Conservation (phyloP, 23 red algal genomes). For the Gracilaria domingensis region DNA sequence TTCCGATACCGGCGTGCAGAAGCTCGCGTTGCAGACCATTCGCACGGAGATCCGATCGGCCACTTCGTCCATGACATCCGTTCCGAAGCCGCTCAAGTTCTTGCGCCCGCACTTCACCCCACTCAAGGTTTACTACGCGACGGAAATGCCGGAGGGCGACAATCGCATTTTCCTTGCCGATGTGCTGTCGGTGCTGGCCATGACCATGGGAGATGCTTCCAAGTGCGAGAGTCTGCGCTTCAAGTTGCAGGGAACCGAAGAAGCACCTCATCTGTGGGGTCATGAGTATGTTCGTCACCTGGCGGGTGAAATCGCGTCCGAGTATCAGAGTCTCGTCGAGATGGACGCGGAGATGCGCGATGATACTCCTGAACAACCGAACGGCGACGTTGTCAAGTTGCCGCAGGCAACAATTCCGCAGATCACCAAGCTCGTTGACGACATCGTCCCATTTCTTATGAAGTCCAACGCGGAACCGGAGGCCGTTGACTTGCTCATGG, state of each 20-base stretch:
- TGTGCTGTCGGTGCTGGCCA: slow-evolving; percentile 95
- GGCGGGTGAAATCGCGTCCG: slow-evolving; percentile 90
- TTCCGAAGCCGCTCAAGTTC: slow-evolving; percentile 99
- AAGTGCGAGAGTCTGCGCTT: slow-evolving; percentile 84
- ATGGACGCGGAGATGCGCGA: slow-evolving; percentile 40
- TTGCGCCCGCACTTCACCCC: slow-evolving; percentile 86
- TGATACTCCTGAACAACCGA: slow-evolving; percentile 13
- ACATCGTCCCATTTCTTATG: slow-evolving; percentile 94
- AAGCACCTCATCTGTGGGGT: slow-evolving; percentile 84
- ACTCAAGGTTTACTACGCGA: slow-evolving; percentile 79
- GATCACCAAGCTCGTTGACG: slow-evolving; percentile 73
- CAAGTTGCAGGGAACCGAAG: slow-evolving; percentile 77
- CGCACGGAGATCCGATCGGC: slow-evolving; percentile 91
- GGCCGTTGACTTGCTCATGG: slow-evolving; percentile 95
- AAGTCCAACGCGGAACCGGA: slow-evolving; percentile 92
- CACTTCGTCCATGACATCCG: slow-evolving; percentile 98
- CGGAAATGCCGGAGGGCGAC: slow-evolving; percentile 37
- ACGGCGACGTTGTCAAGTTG: slow-evolving; percentile 19
- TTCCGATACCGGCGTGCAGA: slow-evolving; percentile 70
- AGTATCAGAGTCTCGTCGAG: slow-evolving; percentile 57
- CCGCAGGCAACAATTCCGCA: slow-evolving; percentile 41
- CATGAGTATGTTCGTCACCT: slow-evolving; percentile 98
- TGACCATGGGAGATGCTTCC: slow-evolving; percentile 93
- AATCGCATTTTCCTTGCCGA: slow-evolving; percentile 79
- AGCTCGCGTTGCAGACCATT: slow-evolving; percentile 88